Evolutionary conservation across 179 eudicot species (phyloP).

Genomic region (Beta macrorhiza): DNA sequence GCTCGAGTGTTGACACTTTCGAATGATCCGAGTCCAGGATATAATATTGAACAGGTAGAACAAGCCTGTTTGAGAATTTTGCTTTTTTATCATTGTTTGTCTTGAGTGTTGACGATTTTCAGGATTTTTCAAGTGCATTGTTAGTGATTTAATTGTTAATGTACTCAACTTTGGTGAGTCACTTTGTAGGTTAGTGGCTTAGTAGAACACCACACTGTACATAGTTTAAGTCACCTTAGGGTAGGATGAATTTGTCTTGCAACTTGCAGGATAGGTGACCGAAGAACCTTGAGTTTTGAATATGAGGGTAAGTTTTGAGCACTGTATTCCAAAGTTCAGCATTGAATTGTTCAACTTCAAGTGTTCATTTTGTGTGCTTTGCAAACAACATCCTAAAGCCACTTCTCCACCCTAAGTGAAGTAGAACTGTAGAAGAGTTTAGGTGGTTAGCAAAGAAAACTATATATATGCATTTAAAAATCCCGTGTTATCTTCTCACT

Average conservation of each 20-base stretch:
- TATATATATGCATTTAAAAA: neutral
- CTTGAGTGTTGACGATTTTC: neutral
- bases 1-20: slow-evolving; percentile 83
- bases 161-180: neutral
- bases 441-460: neutral
- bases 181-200: neutral
- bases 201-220: neutral
- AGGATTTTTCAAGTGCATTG: neutral
- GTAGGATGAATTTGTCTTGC: neutral
- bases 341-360: neutral
- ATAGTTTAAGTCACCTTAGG: neutral
- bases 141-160: neutral
- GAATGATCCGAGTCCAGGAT: slow-evolving; percentile 92
- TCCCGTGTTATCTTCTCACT: neutral
- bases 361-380: neutral
- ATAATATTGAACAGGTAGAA: slow-evolving; percentile 89
- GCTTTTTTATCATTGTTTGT: neutral
- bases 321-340: neutral
- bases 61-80: neutral
- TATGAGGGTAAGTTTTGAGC: neutral
- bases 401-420: neutral
- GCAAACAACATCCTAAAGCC: neutral
- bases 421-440: neutral
- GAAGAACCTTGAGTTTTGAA: neutral
- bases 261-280: neutral